phyloP scores from a whole-genome alignment of 306 rosid genomes.

The Dalbergia cultrata region DNA sequence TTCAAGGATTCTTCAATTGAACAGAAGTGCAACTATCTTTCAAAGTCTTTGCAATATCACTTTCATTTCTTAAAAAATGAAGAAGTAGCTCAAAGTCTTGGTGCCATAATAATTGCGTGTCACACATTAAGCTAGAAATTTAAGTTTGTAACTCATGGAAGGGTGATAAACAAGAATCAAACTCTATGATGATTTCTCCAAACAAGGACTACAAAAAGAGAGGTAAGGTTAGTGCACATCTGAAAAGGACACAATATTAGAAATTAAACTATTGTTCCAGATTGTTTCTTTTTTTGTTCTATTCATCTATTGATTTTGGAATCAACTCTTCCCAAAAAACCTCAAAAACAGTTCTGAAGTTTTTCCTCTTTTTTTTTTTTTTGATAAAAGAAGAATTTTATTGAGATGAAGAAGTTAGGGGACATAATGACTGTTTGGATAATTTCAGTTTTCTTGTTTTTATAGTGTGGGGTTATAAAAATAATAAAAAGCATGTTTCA shows the following conservation, averaged over 20 bases:
- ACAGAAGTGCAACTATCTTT: not conserved
- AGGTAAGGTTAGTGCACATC: not conserved
- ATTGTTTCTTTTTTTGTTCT: not conserved
- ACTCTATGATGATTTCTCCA: constrained; percentile 2
- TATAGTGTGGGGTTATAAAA: not conserved
- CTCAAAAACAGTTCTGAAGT: not conserved
- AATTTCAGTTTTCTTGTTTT: not conserved
- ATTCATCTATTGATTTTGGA: not conserved
- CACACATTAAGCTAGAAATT: not conserved
- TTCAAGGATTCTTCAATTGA: constrained; percentile 34
- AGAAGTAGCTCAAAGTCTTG: too few species aligned
- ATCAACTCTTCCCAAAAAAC: not conserved
- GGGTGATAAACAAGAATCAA: not conserved
- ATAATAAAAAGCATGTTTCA: too few species aligned
- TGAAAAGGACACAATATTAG: not conserved
- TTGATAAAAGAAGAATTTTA: too few species aligned
- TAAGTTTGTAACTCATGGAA: too few species aligned
- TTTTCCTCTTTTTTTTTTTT: too few species aligned
- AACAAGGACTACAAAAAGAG: not conserved
- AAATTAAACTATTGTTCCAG: not conserved
- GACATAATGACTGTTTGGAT: not conserved
- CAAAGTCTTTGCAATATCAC: not conserved
- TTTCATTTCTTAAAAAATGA: too few species aligned
- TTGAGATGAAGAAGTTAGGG: not conserved
- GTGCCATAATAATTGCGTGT: too few species aligned